phyloP scores from a whole-genome alignment of 805 yeast species.

The Myxozyma kluyveri region DNA sequence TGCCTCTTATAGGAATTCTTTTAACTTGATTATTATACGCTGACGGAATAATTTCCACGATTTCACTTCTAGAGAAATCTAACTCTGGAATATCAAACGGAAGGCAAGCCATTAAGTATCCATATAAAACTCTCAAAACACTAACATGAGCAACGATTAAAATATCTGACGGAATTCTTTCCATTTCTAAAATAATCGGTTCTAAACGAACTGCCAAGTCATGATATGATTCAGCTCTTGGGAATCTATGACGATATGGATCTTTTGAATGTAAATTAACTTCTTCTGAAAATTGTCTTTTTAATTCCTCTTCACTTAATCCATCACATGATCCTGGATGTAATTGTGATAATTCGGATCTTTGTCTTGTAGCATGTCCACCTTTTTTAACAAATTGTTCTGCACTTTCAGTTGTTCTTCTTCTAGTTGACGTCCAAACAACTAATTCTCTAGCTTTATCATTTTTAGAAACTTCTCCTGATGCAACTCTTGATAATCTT shows the following conservation, averaged over 20 bases:
- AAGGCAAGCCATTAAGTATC: conserved; percentile 89
- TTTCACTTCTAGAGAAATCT: conserved; percentile 73
- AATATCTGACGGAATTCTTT: conserved; percentile 75
- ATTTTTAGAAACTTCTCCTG: conserved; percentile 9
- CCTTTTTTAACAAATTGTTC: conserved; percentile 61
- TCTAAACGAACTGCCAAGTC: conserved; percentile 93
- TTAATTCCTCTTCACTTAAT: conserved; percentile 58
- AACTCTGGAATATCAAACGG: conserved; percentile 81
- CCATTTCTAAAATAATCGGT: conserved; percentile 90
- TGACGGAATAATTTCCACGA: conserved; percentile 81
- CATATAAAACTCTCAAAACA: conserved; percentile 82
- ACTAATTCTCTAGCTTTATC: conserved; percentile 46
- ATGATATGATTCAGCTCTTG: conserved; percentile 92
- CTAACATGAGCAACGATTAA: conserved; percentile 92
- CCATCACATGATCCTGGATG: conserved; percentile 87
- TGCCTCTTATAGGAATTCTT: conserved; percentile 40
- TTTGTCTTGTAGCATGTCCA: conserved; percentile 58
- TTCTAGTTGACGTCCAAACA: conserved; percentile 94
- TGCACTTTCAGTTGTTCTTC: conserved; percentile 79
- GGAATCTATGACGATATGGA: conserved; percentile 89
- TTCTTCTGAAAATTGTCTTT: conserved; percentile 63
- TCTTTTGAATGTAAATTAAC: conserved; percentile 63
- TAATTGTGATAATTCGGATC: conserved; percentile 80
- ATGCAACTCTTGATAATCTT: conserved; percentile 8
- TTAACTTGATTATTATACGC: conserved; percentile 76